Percentiles rank a stretch among this genome's conserved stretches.
Evolutionary conservation across 257 asterid genomes (phyloP).

Genomic region (Penstemon eatonii): DNA sequence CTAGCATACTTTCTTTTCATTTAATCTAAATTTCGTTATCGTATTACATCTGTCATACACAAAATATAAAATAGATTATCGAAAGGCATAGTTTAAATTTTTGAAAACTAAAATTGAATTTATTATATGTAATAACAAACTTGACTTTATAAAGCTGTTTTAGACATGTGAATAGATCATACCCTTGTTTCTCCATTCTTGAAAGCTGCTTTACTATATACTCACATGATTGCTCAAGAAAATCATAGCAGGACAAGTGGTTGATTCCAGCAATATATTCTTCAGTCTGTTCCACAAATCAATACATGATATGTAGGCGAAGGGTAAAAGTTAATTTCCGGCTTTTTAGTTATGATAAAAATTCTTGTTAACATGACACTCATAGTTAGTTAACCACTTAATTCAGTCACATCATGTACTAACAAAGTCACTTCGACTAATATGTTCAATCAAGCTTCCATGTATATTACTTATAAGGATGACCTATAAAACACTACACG

Average conservation of each 20-base stretch:
- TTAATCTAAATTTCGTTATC: no score
- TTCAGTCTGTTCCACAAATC: conserved; percentile 70
- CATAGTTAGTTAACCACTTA: conserved; percentile 1
- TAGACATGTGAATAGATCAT: conserved; percentile 33
- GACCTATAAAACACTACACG: no score
- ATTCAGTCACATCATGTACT: no score
- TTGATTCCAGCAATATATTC: conserved; percentile 77
- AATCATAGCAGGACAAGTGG: conserved; percentile 72
- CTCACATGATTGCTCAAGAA: conserved; percentile 69
- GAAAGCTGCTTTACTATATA: conserved; percentile 65
- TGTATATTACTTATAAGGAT: no score
- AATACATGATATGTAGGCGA: conserved; percentile 10
- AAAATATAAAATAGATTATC: no score
- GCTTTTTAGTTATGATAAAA: background rate
- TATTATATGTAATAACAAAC: no score
- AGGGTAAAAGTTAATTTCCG: background rate
- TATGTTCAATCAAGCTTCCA: no score
- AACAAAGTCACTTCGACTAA: no score
- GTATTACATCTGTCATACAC: no score
- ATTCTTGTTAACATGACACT: conserved; percentile 12
- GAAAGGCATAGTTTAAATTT: no score
- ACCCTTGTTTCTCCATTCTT: conserved; percentile 88
- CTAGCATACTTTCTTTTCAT: no score
- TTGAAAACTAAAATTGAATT: no score
- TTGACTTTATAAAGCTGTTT: conserved; percentile 6